Conservation (phyloP, 768 basidiomycete species). For the Boletus tylopilopsis region DNA sequence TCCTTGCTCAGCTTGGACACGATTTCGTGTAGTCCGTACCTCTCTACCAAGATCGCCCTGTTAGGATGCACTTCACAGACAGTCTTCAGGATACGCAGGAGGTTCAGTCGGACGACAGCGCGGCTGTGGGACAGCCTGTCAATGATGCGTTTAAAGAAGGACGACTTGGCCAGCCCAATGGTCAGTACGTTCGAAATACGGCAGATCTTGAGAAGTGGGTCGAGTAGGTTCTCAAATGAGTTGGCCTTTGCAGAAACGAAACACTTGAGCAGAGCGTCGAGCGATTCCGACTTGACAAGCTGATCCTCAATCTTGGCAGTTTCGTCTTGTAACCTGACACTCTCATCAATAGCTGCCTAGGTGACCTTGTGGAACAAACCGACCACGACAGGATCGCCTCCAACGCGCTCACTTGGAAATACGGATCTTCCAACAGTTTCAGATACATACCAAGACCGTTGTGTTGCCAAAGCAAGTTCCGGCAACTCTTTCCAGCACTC, state of each 20-base stretch:
- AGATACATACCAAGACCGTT: slow-evolving; percentile 84
- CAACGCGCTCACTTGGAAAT: slow-evolving; percentile 88
- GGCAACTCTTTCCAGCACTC: slow-evolving; percentile 89
- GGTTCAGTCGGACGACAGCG: slow-evolving; percentile 86
- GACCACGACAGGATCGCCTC: slow-evolving; percentile 91
- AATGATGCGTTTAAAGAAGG: slow-evolving; percentile 85
- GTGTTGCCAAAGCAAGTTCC: slow-evolving; percentile 89
- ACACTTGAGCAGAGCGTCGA: slow-evolving; percentile 69
- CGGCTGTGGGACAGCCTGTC: slow-evolving; percentile 72
- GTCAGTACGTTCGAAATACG: slow-evolving; percentile 74
- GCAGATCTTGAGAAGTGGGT: slow-evolving; percentile 89
- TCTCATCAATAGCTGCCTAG: not conserved
- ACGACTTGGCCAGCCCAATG: slow-evolving; percentile 70
- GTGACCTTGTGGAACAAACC: slow-evolving; percentile 15
- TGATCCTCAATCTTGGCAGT: slow-evolving; percentile 90
- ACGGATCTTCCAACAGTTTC: slow-evolving; percentile 75
- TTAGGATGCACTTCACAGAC: slow-evolving; percentile 92
- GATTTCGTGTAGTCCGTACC: slow-evolving; percentile 76
- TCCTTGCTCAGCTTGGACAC: slow-evolving; percentile 77
- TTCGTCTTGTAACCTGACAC: slow-evolving; percentile 88
- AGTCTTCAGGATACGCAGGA: slow-evolving; percentile 78
- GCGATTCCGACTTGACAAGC: slow-evolving; percentile 59
- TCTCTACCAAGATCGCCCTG: slow-evolving; percentile 73
- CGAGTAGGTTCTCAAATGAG: slow-evolving; percentile 88
- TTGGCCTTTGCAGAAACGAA: slow-evolving; percentile 86